A percentile compares a stretch with the other conserved stretches of the same genome.
These are phyloP conservation scores for Botrytis medusae DNA, from an alignment of 2,329 filamentous ascomycete species.

Conservation along the genomic window DNA sequence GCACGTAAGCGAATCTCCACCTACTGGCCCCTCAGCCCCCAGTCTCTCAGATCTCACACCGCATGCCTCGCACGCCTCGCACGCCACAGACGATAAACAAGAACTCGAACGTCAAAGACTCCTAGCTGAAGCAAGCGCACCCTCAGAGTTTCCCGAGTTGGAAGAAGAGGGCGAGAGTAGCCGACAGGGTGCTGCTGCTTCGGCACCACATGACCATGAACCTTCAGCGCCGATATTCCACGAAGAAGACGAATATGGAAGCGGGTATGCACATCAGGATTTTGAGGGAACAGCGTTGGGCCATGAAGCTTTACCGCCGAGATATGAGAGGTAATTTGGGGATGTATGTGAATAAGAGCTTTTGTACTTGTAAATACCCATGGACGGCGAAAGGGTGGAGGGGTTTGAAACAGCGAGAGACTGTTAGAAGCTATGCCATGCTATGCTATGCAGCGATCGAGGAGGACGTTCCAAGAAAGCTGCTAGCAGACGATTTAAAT, in stretches of 20 bases:
- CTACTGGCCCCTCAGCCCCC: slow-evolving; percentile 32
- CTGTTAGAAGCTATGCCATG: not conserved
- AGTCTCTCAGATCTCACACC: slow-evolving; percentile 33
- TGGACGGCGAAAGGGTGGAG: not conserved
- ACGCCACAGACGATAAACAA: slow-evolving; percentile 64
- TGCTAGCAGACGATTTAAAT: not conserved
- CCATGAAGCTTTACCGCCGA: slow-evolving; percentile 35
- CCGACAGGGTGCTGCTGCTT: slow-evolving; percentile 5
- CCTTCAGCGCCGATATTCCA: slow-evolving; percentile 60
- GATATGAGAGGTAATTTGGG: slow-evolving; percentile 34
- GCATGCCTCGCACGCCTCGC: slow-evolving; percentile 26
- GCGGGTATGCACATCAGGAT: slow-evolving; percentile 28
- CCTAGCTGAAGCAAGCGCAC: slow-evolving; percentile 53
- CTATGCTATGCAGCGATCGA: not conserved
- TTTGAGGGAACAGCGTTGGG: slow-evolving; percentile 20
- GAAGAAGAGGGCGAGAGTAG: slow-evolving; percentile 37
- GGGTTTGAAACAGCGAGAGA: not conserved
- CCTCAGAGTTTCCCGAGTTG: slow-evolving; percentile 54
- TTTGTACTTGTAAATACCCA: not conserved
- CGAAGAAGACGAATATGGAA: slow-evolving; percentile 53
- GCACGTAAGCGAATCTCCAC: not conserved
- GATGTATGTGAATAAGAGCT: not conserved
- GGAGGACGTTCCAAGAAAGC: not conserved
- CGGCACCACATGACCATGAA: slow-evolving; percentile 34
- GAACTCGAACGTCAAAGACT: slow-evolving; percentile 61